These are phyloP conservation scores for Ophiostoma australiae DNA, from an alignment of 2,329 filamentous ascomycete species.

Conservation along the genomic window DNA sequence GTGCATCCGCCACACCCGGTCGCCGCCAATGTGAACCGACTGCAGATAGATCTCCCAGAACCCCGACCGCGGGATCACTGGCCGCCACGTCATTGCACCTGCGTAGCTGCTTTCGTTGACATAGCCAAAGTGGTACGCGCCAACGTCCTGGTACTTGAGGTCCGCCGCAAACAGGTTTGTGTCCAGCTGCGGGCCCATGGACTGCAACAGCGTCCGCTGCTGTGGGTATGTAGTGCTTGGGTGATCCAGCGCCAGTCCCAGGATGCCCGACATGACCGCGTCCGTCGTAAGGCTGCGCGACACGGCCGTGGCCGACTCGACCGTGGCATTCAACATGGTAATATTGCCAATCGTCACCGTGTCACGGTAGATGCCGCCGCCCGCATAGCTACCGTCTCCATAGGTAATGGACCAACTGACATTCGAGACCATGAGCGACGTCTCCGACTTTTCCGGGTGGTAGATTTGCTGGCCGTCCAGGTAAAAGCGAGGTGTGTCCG, in stretches of 20 bases:
- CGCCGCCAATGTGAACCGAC: slow-evolving; percentile 35
- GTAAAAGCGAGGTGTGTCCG: slow-evolving; percentile 43
- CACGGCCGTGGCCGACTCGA: slow-evolving; percentile 46
- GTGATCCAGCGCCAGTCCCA: slow-evolving; percentile 48
- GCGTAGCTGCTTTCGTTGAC: slow-evolving; percentile 40
- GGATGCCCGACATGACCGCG: slow-evolving; percentile 45
- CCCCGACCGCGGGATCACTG: slow-evolving; percentile 49
- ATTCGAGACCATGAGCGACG: slow-evolving; percentile 39
- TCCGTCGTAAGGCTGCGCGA: slow-evolving; percentile 41
- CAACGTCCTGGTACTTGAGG: slow-evolving; percentile 44
- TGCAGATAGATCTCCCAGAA: slow-evolving; percentile 40
- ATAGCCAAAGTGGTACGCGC: slow-evolving; percentile 49
- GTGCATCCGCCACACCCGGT: slow-evolving; percentile 37
- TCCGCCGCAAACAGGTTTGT: slow-evolving; percentile 47
- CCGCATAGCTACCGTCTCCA: slow-evolving; percentile 43
- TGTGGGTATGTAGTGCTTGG: slow-evolving; percentile 42
- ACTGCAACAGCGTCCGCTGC: slow-evolving; percentile 43
- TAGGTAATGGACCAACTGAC: slow-evolving; percentile 47
- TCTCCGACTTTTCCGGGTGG: slow-evolving; percentile 43
- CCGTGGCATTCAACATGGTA: slow-evolving; percentile 41
- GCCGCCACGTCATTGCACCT: slow-evolving; percentile 42
- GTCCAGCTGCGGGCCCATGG: slow-evolving; percentile 40
- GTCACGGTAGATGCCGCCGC: slow-evolving; percentile 49
- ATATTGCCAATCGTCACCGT: slow-evolving; percentile 45
- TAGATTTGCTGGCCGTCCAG: slow-evolving; percentile 46